A percentile compares a stretch with the other conserved stretches of the same genome.
These are phyloP conservation scores for Nitzschia sp. DNA, from an alignment of 108 stramenopile genomes.

Conservation along the genomic window DNA sequence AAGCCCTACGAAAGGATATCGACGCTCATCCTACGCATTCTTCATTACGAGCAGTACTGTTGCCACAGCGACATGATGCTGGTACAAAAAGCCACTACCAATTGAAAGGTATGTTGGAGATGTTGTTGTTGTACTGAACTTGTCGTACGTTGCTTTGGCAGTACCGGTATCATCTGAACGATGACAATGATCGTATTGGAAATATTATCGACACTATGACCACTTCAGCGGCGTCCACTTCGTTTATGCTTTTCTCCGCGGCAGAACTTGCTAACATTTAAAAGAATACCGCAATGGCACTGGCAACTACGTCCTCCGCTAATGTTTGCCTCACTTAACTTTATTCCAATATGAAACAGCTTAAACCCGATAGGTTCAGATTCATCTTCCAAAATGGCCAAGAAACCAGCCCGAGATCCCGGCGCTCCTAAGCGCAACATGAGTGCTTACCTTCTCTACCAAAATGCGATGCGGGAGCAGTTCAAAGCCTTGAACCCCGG, in stretches of 20 bases:
- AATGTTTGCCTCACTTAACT: too few relatives aligned
- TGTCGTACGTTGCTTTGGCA: neutral
- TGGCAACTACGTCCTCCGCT: too few relatives aligned
- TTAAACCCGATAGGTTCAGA: too few relatives aligned
- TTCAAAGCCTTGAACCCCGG: constrained; percentile 83
- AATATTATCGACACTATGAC: neutral
- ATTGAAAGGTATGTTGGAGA: neutral
- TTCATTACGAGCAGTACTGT: neutral
- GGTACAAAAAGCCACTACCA: neutral
- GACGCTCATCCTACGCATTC: too few relatives aligned
- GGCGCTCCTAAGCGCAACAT: constrained; percentile 86
- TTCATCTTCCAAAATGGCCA: constrained; percentile 30
- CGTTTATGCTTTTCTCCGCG: too few relatives aligned
- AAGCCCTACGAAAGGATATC: too few relatives aligned
- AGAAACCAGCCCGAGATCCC: constrained; percentile 57
- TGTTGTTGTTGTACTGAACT: neutral
- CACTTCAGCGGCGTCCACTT: neutral
- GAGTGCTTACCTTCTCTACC: constrained; percentile 80
- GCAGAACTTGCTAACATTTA: too few relatives aligned
- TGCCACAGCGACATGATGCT: neutral
- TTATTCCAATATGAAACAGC: too few relatives aligned
- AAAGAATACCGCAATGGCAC: too few relatives aligned
- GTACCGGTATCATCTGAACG: too few relatives aligned
- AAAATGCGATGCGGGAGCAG: constrained; percentile 80
- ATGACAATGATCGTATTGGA: too few relatives aligned